Base-by-base conservation (phyloP, 345 rosid species). In the Lepidium africanum region DNA sequence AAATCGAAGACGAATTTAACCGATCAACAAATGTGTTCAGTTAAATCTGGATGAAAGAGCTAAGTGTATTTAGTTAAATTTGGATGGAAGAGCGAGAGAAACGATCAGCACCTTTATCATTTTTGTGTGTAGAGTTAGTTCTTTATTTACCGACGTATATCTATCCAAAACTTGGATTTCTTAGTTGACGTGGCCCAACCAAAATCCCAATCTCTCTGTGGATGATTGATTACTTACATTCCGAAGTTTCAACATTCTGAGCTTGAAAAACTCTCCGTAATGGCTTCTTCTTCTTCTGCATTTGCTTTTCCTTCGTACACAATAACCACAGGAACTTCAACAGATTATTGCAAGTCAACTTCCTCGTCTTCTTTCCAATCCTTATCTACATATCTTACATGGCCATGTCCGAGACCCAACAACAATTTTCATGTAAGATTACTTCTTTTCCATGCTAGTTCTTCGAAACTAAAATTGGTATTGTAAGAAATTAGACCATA, bases 251-350 rank as follows among this genome's bases (percentile, higher is more conserved):
- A 42, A 36, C 7, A 9, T 59, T 61, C 40, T 32, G 66, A 32
- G 42, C 27, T 6, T 61, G 41, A 30, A 25, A 41, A 5, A 27
- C 32, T 11, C 23, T 6, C 37, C 30, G 2, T 43, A 45, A 61
- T 61, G 52, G 66, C 66, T 43, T 61, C 66, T 27, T 82, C 66
- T 43, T 61, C 66, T 27, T 82, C 75, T 77, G 81, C 88, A 71
- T 82, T 82, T 78, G 82, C 94, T 46, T 80, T 90, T 58, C 87
- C 94, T 55, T 79, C 82, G 59, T 64, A 70, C 73, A 68, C 69
- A 60, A 71, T 16, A 42, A 43, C 41, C 80, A 66, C 63, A 14
- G 63, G 70, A 46, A 27, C 75, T 10, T 57, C 59, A 69, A 65
- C 74, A 15, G 89, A 80, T 63, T 72, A 74, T 72, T 81, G 41